These are phyloP conservation scores for Desmodesmus armatus DNA, from an alignment of 139 green algal genomes.

Conservation along the genomic window DNA sequence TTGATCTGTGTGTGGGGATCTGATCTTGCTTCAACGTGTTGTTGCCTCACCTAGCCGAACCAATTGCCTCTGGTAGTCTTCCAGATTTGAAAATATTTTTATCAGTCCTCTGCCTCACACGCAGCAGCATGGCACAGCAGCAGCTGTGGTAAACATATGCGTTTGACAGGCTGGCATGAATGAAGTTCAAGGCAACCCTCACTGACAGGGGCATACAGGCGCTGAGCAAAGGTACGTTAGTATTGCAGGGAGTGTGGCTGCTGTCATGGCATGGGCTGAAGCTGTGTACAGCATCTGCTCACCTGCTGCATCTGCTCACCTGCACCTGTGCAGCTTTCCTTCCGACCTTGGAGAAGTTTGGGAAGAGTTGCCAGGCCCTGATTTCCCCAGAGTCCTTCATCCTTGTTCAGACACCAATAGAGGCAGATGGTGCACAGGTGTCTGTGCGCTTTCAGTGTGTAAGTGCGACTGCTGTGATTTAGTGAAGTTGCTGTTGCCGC, in stretches of 20 bases:
- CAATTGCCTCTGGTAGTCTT: no score
- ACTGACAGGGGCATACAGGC: conserved; percentile 63
- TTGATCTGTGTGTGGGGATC: no score
- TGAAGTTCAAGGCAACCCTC: conserved; percentile 78
- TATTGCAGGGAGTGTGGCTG: not conserved
- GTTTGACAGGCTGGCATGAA: conserved; percentile 18
- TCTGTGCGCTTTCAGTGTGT: conserved; percentile 66
- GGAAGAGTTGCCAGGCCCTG: conserved; percentile 80
- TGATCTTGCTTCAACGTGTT: no score
- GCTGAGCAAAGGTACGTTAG: conserved; percentile 60
- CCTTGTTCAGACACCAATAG: conserved; percentile 71
- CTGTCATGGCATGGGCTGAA: not conserved
- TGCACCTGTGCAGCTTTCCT: conserved; percentile 66
- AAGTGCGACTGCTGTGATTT: no score
- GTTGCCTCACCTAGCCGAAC: no score
- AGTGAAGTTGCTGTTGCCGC: no score
- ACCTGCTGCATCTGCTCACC: not conserved
- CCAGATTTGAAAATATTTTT: no score
- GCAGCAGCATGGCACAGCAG: not conserved
- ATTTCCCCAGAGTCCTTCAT: conserved; percentile 68
- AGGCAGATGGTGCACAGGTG: conserved; percentile 79
- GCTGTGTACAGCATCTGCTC: not conserved
- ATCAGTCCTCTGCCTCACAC: no score
- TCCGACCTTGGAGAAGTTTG: conserved; percentile 84
- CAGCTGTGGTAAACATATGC: not conserved